Percentiles rank a stretch among this genome's conserved stretches.
Evolutionary conservation across 23 red algal genomes (phyloP).

Genomic region (Gracilariopsis chorda): DNA sequence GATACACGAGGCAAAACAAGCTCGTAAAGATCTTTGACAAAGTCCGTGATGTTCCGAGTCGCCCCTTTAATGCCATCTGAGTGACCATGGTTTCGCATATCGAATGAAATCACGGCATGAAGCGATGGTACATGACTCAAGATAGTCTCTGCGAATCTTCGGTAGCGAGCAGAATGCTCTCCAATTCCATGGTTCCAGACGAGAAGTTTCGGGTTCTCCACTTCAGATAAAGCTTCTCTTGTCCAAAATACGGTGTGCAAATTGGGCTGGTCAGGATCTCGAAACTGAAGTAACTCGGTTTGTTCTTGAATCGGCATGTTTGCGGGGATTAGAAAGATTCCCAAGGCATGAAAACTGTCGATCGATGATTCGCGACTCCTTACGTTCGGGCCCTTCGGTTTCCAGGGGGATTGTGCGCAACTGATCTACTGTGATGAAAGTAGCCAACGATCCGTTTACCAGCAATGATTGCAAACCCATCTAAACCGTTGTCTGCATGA

Average conservation of each 20-base stretch:
- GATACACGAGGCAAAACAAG: background rate
- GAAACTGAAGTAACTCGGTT: constrained; percentile 27
- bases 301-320: constrained; percentile 2
- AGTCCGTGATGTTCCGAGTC: background rate
- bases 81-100: constrained; percentile 51
- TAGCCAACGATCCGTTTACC: too few relatives aligned
- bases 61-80: constrained; percentile 37
- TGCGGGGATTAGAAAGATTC: too few relatives aligned
- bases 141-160: constrained; percentile 17
- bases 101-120: constrained; percentile 31
- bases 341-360: too few relatives aligned
- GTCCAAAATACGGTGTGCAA: constrained; percentile 35
- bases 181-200: constrained; percentile 60
- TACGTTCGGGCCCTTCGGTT: too few relatives aligned
- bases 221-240: background rate
- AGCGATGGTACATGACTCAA: constrained; percentile 26
- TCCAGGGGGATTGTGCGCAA: too few relatives aligned
- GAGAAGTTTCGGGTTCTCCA: constrained; percentile 10
- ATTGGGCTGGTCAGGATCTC: constrained; percentile 42
- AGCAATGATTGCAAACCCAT: too few relatives aligned
- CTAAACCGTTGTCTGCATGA: too few relatives aligned
- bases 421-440: too few relatives aligned
- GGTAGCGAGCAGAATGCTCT: constrained; percentile 60
- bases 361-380: too few relatives aligned
- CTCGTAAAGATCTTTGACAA: constrained; percentile 37